Evolutionary conservation across 495 filamentous ascomycete genomes (phyloP).

Genomic region (Haplographium delicatum): DNA sequence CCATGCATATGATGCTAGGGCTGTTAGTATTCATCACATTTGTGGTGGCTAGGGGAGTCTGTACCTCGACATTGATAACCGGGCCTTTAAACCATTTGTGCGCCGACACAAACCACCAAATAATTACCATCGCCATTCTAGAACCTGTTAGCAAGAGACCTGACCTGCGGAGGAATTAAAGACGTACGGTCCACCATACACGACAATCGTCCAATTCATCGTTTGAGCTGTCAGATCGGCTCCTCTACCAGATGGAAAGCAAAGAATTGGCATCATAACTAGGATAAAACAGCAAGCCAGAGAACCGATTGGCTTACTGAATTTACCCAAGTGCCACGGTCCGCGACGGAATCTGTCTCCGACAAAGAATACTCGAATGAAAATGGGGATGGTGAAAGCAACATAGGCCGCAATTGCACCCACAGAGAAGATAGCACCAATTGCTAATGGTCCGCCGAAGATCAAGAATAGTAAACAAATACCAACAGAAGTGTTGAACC

Average conservation of each 20-base stretch:
- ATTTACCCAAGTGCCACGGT: slow-evolving; percentile 68
- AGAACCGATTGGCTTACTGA: slow-evolving; percentile 56
- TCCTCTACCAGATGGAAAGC: slow-evolving; percentile 58
- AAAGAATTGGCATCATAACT: slow-evolving; percentile 72
- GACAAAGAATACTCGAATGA: slow-evolving; percentile 69
- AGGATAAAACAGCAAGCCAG: slow-evolving; percentile 57
- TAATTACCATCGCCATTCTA: slow-evolving; percentile 50
- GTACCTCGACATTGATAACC: slow-evolving; percentile 55
- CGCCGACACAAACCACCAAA: slow-evolving; percentile 69
- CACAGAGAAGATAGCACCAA: slow-evolving; percentile 72
- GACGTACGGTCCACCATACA: slow-evolving; percentile 59
- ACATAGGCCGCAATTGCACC: slow-evolving; percentile 70
- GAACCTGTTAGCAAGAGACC: slow-evolving; percentile 20
- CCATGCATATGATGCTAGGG: slow-evolving; percentile 21
- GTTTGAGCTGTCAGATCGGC: slow-evolving; percentile 47
- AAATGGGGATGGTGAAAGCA: slow-evolving; percentile 71
- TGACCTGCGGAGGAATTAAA: slow-evolving; percentile 13
- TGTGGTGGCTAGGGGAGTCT: not conserved
- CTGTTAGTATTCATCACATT: slow-evolving; percentile 3
- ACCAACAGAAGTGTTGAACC: slow-evolving; percentile 64
- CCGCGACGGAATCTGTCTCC: slow-evolving; percentile 63
- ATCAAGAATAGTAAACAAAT: slow-evolving; percentile 62
- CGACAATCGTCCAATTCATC: slow-evolving; percentile 77
- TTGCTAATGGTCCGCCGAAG: slow-evolving; percentile 60
- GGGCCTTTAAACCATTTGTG: slow-evolving; percentile 71